Conservation (phyloP, 129 eudicot species). For the Helichrysum umbraculigerum region DNA sequence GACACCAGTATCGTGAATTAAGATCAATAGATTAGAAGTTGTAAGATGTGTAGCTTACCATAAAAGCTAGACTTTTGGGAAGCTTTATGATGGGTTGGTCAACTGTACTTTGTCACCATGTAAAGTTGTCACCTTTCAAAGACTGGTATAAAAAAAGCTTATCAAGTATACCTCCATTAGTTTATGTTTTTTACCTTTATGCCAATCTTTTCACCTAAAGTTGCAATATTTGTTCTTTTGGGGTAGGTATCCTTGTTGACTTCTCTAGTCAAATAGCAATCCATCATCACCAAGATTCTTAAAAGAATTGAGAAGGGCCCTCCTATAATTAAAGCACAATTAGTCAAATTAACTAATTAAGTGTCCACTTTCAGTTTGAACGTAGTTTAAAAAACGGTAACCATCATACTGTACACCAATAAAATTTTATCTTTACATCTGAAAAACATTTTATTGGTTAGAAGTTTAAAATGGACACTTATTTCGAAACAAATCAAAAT, state of each 20-base stretch:
- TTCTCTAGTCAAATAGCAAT: constrained; percentile 13
- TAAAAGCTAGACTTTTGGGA: constrained; percentile 26
- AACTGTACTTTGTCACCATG: constrained; percentile 32
- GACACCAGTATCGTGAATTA: background rate
- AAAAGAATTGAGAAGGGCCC: constrained; percentile 25
- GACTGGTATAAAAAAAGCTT: constrained; percentile 2
- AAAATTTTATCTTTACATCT: no score
- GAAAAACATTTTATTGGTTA: no score
- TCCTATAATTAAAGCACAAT: constrained; percentile 7
- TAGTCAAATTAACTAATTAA: background rate
- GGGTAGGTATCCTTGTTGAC: constrained; percentile 28
- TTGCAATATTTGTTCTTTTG: constrained; percentile 15
- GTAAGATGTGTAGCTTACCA: background rate
- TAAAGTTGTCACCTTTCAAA: constrained; percentile 29
- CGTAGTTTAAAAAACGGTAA: no score
- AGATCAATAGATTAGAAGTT: constrained; percentile 1
- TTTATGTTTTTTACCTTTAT: constrained; percentile 24
- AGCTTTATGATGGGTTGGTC: constrained; percentile 37
- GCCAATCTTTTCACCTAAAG: constrained; percentile 28
- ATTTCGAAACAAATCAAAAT: no score
- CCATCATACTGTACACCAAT: no score
- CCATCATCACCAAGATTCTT: constrained; percentile 28
- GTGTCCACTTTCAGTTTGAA: no score
- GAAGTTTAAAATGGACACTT: no score
- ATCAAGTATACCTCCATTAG: constrained; percentile 16